Percentiles rank a stretch among this genome's conserved stretches.
These are phyloP conservation scores for Leishmania aethiopica DNA, from an alignment of 208 protist genomes.

Conservation along the genomic window DNA sequence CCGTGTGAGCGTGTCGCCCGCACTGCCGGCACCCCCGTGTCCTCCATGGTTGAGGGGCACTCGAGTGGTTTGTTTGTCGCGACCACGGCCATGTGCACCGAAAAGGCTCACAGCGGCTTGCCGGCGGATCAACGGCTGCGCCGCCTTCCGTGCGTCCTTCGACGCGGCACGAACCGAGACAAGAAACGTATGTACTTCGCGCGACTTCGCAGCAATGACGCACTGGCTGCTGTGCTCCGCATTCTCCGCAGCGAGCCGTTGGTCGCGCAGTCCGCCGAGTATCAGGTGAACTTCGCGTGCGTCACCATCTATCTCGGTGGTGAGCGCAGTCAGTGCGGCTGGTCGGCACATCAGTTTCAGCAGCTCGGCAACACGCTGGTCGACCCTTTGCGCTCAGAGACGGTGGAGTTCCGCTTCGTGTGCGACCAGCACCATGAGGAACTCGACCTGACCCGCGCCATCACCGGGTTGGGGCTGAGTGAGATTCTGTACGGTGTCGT, in stretches of 20 bases:
- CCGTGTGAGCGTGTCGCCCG: neutral
- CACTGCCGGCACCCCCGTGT: neutral
- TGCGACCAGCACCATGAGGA: slow-evolving; percentile 35
- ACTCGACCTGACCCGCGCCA: slow-evolving; percentile 53
- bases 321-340: slow-evolving; percentile 29
- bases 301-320: slow-evolving; percentile 52
- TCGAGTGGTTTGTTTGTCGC: slow-evolving; percentile 3
- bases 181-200: slow-evolving; percentile 81
- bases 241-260: slow-evolving; percentile 37
- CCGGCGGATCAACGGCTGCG: slow-evolving; percentile 30
- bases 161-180: slow-evolving; percentile 76
- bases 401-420: slow-evolving; percentile 64
- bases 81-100: slow-evolving; percentile 17
- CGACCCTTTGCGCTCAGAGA: slow-evolving; percentile 49
- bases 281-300: slow-evolving; percentile 77
- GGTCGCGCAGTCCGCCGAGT: slow-evolving; percentile 51
- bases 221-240: slow-evolving; percentile 43
- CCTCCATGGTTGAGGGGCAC: neutral
- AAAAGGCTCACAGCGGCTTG: slow-evolving; percentile 22
- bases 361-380: slow-evolving; percentile 34
- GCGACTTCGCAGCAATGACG: slow-evolving; percentile 62
- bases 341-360: slow-evolving; percentile 33
- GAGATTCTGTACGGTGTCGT: slow-evolving; percentile 29
- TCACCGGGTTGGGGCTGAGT: slow-evolving; percentile 26
- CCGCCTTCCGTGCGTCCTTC: slow-evolving; percentile 66